Conservation (phyloP, 176 grass and related monocot species). For the Musa schizocarpa region DNA sequence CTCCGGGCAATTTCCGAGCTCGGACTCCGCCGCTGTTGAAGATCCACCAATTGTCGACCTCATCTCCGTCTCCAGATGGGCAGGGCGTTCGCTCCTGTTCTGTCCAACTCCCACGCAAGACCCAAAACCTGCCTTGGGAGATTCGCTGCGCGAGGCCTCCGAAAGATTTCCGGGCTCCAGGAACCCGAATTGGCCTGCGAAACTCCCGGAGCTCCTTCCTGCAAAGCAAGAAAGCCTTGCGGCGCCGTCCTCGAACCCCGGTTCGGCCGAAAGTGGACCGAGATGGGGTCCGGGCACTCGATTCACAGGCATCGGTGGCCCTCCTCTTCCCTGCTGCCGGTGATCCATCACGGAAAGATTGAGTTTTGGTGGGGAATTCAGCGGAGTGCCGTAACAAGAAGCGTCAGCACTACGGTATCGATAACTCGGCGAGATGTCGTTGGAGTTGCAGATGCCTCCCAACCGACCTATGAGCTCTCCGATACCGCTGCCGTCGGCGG, state of each 20-base stretch:
- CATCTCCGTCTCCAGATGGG: neutral
- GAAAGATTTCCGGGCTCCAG: conserved; percentile 29
- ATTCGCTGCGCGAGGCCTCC: conserved; percentile 35
- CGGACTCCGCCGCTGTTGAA: neutral
- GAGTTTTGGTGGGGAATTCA: conserved; percentile 43
- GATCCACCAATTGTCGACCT: neutral
- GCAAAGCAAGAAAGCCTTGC: conserved; percentile 8
- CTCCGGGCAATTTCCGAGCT: conserved; percentile 4
- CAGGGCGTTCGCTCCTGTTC: neutral
- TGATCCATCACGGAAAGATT: conserved; percentile 4
- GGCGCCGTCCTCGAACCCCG: neutral
- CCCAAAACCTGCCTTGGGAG: conserved; percentile 14
- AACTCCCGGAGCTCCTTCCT: neutral
- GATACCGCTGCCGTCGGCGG: conserved; percentile 26
- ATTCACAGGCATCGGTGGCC: conserved; percentile 2
- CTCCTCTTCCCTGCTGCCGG: neutral
- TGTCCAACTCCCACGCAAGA: neutral
- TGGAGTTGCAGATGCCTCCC: conserved; percentile 50
- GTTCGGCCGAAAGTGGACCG: conserved; percentile 2
- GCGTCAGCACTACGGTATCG: conserved; percentile 25
- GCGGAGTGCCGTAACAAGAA: conserved; percentile 56
- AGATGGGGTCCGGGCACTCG: neutral
- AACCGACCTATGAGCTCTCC: conserved; percentile 60
- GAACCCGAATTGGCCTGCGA: neutral
- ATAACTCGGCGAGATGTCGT: conserved; percentile 12